Evolutionary conservation across 495 filamentous ascomycete species (phyloP), one percentile per base, ranked within the genome.

Genomic region (Paragyromitra xinjiangensis): DNA sequence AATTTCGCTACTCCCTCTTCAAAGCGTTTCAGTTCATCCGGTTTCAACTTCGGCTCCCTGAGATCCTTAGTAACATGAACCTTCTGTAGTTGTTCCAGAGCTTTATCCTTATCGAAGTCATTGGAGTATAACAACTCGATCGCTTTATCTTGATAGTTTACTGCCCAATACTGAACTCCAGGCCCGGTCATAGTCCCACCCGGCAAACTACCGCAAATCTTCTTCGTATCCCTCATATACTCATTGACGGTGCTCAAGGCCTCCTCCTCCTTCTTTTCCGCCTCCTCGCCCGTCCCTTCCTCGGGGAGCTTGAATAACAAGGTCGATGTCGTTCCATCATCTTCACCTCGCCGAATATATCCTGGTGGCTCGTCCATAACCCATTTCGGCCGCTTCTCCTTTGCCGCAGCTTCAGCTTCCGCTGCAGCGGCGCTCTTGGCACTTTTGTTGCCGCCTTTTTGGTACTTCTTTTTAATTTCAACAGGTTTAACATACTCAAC

Each of bases 1-100:
- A 89, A 96, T 79, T 94, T 97, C 8, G 90, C 86, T 11, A 99
- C 94, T 12, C 88, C 95, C 80, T 99, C 94, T 81, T 96, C 95
- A 76, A 98, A 99, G 71, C 90, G 90, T 81, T 94, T 95, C 53
- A 92, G 82, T 81, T 98, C 95, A 26, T 92, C 88, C 5, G 91
- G 87, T 40, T 84, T 91, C 59, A 97, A 84, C 71, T 93, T 90
- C 6, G 95, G 95, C 83, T 97, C 94, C 63, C 93, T 92, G 59
- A 99, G 89, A 73, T 92, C 92, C 71, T 90, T 90, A 81, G 90
- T 90, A 59, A 90, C 90, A 76, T 91, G 87, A 6, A 90, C 83
- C 74, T 87, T 88, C 73, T 87, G 85, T 19, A 99, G 84, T 59
- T 90, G 88, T 64, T 89, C 87, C n/a, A 97, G 86, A n/a, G 95